Evolutionary conservation across 345 rosid genomes (phyloP).

Genomic region (Psidium friedrichsthalianum): DNA sequence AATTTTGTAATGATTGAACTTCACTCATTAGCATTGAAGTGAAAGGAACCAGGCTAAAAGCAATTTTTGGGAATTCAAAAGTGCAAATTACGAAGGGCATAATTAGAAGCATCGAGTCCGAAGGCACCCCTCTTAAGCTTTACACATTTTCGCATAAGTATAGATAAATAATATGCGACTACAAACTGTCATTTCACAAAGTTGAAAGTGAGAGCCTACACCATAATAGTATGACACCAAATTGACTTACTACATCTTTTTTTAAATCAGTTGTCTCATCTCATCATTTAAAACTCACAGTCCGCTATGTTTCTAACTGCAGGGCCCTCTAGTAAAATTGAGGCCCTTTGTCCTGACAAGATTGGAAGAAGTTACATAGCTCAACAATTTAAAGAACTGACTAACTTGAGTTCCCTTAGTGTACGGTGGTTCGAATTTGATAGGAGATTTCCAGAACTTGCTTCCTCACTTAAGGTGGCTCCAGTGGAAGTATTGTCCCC

Average conservation of each 20-base stretch:
- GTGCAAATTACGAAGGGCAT: no score
- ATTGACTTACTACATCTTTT: background rate
- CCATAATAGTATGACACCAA: background rate
- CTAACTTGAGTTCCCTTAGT: background rate
- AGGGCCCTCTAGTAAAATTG: background rate
- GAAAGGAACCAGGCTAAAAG: no score
- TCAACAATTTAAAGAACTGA: background rate
- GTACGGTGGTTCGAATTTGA: fast-evolving
- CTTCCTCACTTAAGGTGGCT: background rate
- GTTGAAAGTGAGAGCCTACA: no score
- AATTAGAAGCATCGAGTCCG: no score
- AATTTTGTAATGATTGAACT: no score
- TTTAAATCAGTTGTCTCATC: background rate
- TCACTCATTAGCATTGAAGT: no score
- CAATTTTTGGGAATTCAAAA: no score
- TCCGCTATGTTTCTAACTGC: background rate
- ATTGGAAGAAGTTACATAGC: background rate
- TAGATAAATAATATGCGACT: no score
- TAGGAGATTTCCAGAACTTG: background rate
- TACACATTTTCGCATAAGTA: no score
- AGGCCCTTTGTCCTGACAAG: background rate
- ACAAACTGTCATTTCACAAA: no score
- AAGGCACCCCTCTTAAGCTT: no score
- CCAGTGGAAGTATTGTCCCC: fast-evolving
- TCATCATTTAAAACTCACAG: fast-evolving